Conservation (phyloP, 768 basidiomycete genomes). For the Kwoniella heveanensis region DNA sequence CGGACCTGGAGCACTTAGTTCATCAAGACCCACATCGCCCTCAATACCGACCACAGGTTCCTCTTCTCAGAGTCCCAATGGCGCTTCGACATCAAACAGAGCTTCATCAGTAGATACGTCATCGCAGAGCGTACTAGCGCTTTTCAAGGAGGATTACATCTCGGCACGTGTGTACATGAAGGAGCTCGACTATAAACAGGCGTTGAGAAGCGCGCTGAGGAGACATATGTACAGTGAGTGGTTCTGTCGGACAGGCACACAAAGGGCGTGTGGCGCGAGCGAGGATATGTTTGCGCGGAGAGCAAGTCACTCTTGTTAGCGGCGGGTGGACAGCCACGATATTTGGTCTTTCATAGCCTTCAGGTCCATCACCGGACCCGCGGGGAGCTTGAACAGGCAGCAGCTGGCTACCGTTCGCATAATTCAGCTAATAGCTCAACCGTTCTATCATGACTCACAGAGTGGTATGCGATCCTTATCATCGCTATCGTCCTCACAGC, state of each 20-base stretch:
- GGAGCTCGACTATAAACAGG: slow-evolving; percentile 33
- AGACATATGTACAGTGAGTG: slow-evolving; percentile 44
- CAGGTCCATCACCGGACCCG: too few species aligned
- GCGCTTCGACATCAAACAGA: not conserved
- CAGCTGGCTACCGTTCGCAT: too few species aligned
- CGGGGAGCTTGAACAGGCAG: too few species aligned
- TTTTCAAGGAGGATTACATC: slow-evolving; percentile 38
- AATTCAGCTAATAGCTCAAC: not conserved
- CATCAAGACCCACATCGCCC: not conserved
- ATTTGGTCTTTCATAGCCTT: too few species aligned
- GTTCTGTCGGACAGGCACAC: not conserved
- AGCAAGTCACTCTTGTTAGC: too few species aligned
- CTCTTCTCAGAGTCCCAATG: not conserved
- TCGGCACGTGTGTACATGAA: slow-evolving; percentile 24
- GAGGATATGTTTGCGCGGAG: too few species aligned
- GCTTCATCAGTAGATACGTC: slow-evolving; percentile 9
- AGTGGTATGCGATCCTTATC: slow-evolving; percentile 49
- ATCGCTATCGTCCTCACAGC: slow-evolving; percentile 41
- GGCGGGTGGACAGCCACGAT: too few species aligned
- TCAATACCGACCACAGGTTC: not conserved
- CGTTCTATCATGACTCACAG: slow-evolving; percentile 14
- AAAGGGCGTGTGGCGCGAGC: too few species aligned
- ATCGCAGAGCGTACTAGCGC: slow-evolving; percentile 17
- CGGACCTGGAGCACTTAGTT: not conserved
- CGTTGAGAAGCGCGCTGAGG: slow-evolving; percentile 25